Conservation (phyloP, 2,329 filamentous ascomycete genomes). For the Tolypocladium sp. region DNA sequence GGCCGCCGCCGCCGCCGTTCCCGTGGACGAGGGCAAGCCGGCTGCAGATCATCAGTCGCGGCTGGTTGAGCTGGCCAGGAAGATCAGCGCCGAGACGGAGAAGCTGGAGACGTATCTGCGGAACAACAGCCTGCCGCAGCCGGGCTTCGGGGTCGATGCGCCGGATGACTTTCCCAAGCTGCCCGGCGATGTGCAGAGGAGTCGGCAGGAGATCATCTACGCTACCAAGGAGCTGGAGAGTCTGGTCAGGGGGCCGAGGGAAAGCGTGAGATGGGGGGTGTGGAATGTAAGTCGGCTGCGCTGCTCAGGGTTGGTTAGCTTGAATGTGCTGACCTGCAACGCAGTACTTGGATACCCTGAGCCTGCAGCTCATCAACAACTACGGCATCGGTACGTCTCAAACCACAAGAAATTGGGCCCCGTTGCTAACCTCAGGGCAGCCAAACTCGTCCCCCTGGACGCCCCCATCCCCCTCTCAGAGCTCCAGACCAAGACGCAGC, state of each 20-base stretch:
- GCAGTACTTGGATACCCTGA: slow-evolving; percentile 41
- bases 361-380: slow-evolving; percentile 39
- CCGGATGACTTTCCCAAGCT: slow-evolving; percentile 37
- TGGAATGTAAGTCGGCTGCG: slow-evolving; percentile 35
- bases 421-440: slow-evolving; percentile 15
- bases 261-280: slow-evolving; percentile 41
- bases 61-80: slow-evolving; percentile 36
- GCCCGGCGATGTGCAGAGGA: slow-evolving; percentile 33
- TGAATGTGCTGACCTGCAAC: not conserved
- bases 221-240: slow-evolving; percentile 38
- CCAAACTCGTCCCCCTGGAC: slow-evolving; percentile 39
- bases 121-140: slow-evolving; percentile 28
- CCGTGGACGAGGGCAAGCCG: not conserved
- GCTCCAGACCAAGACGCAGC: slow-evolving; percentile 32
- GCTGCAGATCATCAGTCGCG: slow-evolving; percentile 20
- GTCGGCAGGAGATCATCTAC: slow-evolving; percentile 36
- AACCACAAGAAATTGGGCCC: not conserved
- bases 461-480: slow-evolving; percentile 34
- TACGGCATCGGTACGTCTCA: slow-evolving; percentile 35
- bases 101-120: slow-evolving; percentile 39
- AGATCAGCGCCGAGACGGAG: slow-evolving; percentile 37
- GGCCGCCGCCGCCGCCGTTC: not conserved
- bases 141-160: slow-evolving; percentile 35
- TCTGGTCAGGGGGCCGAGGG: slow-evolving; percentile 39
- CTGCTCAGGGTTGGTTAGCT: not conserved